Conservation (phyloP, 306 rosid genomes). For the Hippophae gyantsensis region DNA sequence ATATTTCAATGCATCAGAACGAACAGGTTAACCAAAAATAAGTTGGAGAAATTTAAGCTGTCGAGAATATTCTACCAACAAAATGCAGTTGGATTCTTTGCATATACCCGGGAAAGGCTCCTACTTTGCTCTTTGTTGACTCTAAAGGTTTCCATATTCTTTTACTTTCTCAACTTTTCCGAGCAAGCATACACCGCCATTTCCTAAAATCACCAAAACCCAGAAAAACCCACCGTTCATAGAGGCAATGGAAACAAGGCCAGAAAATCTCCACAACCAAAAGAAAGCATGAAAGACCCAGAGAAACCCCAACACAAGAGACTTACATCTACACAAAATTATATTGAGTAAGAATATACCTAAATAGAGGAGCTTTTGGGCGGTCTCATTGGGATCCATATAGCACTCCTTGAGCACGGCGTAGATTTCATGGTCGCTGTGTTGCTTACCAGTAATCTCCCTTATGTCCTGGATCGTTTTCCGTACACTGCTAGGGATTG, state of each 20-base stretch:
- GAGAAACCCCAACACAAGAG: conserved; percentile 6
- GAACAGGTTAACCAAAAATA: too few species aligned
- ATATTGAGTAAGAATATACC: conserved; percentile 6
- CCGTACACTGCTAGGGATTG: conserved; percentile 55
- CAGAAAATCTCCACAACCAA: conserved; percentile 1
- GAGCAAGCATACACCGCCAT: too few species aligned
- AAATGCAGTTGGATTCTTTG: too few species aligned
- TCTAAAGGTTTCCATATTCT: too few species aligned
- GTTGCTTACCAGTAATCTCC: conserved; percentile 73
- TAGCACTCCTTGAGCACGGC: conserved; percentile 59
- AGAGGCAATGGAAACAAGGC: background rate
- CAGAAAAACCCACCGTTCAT: conserved; percentile 27
- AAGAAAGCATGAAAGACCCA: background rate
- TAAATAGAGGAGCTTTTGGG: conserved; percentile 53
- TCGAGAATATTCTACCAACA: too few species aligned
- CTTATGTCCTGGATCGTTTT: conserved; percentile 50
- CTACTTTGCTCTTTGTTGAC: too few species aligned
- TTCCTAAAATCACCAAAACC: conserved; percentile 11
- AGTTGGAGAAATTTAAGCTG: too few species aligned
- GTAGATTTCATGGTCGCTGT: conserved; percentile 78
- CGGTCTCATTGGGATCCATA: conserved; percentile 86
- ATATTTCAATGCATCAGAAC: too few species aligned
- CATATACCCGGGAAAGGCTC: too few species aligned
- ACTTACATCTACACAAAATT: conserved; percentile 2
- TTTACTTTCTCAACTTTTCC: too few species aligned